Base-by-base conservation (phyloP, 1,284 basidiomycete genomes). In the Wolfiporia cocos region DNA sequence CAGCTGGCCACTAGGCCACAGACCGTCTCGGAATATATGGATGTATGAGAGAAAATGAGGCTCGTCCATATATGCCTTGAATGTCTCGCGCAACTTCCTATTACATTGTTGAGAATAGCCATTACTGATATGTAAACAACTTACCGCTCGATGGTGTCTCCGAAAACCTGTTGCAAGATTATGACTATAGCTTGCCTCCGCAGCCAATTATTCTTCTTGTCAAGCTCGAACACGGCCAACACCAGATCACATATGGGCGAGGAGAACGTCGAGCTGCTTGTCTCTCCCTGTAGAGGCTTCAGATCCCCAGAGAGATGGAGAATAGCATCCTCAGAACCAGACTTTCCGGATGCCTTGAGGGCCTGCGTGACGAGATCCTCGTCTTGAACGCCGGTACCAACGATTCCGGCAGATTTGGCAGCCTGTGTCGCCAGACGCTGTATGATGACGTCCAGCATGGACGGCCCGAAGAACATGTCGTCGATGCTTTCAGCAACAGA, bases 201-300 rank as follows among this genome's bases (percentile, higher is more conserved):
- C 23, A 98, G 69, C 95, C 95, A 99, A 52, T 94, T 94, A 56
- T 94, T 90, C 62, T 90, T 87, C 69, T 92, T 91, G 64, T 96
- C 86, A 19, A 98, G 76, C 63, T 97, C 92, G 52, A 98, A 98
- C 6, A 97, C 73, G 18, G 93, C 90, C 41, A 97, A 74, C 29
- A 97, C 74, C 21, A 98, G 70, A 57, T 98, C 93, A 56, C 92
- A 96, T 42, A 99, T 96, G 0, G 95, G 93, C 1, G 84, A 84
- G 1, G 92, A 92, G 62, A 98, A 97, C 2, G 76, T 78, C 4
- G 86, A 89, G n/a, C 80, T 76, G 44, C 83, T 88, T 2, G 83
- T 86, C 62, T 93, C 91, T 24, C 88, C 91, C 18, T 89, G 88
- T 20, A 92, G 61, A 1, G 86, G 82, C 53, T 83, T 86, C 34